These are phyloP conservation scores for Hypholoma sublateritium DNA, from an alignment of 768 basidiomycete species.

Conservation along the genomic window DNA sequence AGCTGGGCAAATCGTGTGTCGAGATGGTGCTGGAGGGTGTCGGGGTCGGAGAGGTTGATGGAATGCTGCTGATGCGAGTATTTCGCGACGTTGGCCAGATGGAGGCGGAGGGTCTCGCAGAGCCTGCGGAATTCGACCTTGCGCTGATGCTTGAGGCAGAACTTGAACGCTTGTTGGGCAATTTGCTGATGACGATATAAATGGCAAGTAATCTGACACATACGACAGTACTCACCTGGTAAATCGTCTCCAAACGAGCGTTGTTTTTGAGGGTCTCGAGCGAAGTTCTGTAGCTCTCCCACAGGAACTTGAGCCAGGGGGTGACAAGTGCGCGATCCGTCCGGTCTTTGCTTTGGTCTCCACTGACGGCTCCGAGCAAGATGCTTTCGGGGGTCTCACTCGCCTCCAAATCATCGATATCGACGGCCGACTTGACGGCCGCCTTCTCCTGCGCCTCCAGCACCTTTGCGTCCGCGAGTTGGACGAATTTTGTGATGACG, in stretches of 20 bases:
- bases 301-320: conserved; percentile 97
- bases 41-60: conserved; percentile 94
- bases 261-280: conserved; percentile 97
- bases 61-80: conserved; percentile 92
- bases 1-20: conserved; percentile 76
- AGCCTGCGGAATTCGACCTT: conserved; percentile 97
- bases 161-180: conserved; percentile 95
- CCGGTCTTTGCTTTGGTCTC: conserved; percentile 87
- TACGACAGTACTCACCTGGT: conserved; percentile 66
- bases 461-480: conserved; percentile 79
- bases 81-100: conserved; percentile 92
- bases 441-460: conserved; percentile 86
- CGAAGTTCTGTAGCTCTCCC: conserved; percentile 96
- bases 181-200: conserved; percentile 62
- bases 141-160: conserved; percentile 90
- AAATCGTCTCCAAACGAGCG: conserved; percentile 86
- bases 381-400: conserved; percentile 94
- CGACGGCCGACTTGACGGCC: conserved; percentile 70
- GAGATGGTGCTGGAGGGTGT: conserved; percentile 29
- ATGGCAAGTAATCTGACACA: not conserved
- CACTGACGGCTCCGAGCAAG: conserved; percentile 85
- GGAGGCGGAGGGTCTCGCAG: conserved; percentile 93
- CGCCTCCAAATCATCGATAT: conserved; percentile 94
- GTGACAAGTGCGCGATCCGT: conserved; percentile 95
- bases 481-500: conserved; percentile 85